phyloP scores from a whole-genome alignment of 1,284 basidiomycete species.

The Cystobasidiaceae sp. region DNA sequence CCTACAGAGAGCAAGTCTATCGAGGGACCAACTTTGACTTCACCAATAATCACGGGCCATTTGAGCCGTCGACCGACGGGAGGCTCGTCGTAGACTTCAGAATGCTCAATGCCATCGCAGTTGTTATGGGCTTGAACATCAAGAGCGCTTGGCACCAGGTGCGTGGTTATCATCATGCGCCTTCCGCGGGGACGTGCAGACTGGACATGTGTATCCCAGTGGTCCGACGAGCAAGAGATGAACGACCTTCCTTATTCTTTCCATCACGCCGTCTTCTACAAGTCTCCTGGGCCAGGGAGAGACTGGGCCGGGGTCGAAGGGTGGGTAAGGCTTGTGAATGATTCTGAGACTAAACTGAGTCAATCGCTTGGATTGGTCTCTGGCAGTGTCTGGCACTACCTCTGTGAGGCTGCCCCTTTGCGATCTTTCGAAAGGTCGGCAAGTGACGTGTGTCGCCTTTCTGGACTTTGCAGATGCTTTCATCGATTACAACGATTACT shows the following conservation, averaged over 20 bases:
- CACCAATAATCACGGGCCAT: conserved; percentile 3
- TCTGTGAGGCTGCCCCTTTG: conserved; percentile 1
- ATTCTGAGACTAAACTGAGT: no score
- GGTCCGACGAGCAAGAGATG: conserved; percentile 16
- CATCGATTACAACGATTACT: conserved; percentile 31
- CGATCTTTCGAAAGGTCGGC: no score
- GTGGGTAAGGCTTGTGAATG: no score
- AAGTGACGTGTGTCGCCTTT: no score
- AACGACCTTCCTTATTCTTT: conserved; percentile 19
- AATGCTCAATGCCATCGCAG: conserved; percentile 15
- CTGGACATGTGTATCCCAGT: no score
- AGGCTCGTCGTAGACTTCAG: conserved; percentile 4
- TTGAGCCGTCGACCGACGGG: background rate
- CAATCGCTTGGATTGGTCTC: no score
- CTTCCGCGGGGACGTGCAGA: no score
- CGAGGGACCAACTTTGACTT: conserved; percentile 8
- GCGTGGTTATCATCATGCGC: no score
- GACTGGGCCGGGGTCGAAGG: conserved; percentile 24
- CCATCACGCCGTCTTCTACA: conserved; percentile 19
- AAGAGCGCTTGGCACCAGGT: conserved; percentile 29
- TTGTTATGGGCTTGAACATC: conserved; percentile 26
- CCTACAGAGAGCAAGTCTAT: conserved; percentile 14
- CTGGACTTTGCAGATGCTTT: conserved; percentile 17
- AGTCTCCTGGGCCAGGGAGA: conserved; percentile 5
- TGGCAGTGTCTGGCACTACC: conserved; percentile 27